These are phyloP conservation scores for Microthyrium microscopicum DNA, from an alignment of 2,329 filamentous ascomycete genomes.

Conservation along the genomic window DNA sequence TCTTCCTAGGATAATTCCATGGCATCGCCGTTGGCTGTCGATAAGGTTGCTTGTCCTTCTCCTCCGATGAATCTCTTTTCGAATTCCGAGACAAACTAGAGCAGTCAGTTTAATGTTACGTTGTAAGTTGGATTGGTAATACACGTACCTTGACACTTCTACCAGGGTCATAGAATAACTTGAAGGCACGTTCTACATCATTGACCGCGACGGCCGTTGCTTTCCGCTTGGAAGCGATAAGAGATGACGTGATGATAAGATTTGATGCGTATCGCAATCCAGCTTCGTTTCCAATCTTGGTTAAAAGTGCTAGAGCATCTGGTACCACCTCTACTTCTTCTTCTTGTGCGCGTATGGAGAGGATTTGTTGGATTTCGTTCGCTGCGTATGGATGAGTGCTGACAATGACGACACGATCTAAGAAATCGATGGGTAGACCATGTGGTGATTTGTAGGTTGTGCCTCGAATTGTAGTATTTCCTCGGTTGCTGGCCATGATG, in stretches of 20 bases:
- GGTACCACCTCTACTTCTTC: constrained; percentile 86
- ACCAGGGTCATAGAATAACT: constrained; percentile 78
- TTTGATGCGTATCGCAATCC: constrained; percentile 94
- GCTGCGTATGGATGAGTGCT: constrained; percentile 71
- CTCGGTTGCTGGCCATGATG: constrained; percentile 98
- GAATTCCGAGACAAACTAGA: constrained; percentile 62
- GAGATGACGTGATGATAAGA: constrained; percentile 83
- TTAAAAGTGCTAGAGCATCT: constrained; percentile 79
- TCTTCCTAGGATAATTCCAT: constrained; percentile 46
- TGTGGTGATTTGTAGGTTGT: constrained; percentile 90
- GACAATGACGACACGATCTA: constrained; percentile 91
- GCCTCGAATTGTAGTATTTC: constrained; percentile 77
- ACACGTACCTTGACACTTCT: constrained; percentile 54
- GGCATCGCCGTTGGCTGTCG: constrained; percentile 36
- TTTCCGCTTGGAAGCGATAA: constrained; percentile 72
- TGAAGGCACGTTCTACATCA: constrained; percentile 86
- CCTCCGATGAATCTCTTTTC: constrained; percentile 90
- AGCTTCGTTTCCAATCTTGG: constrained; percentile 87
- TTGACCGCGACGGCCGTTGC: constrained; percentile 69
- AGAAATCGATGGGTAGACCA: constrained; percentile 84
- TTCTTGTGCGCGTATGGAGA: constrained; percentile 83
- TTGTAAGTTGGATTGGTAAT: background rate
- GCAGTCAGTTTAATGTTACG: background rate
- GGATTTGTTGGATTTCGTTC: constrained; percentile 82
- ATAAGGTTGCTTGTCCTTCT: constrained; percentile 61